Percentiles rank a stretch among this genome's conserved stretches.
phyloP scores from a whole-genome alignment of 1,284 basidiomycete genomes.

The Ceratobasidium sp. region DNA sequence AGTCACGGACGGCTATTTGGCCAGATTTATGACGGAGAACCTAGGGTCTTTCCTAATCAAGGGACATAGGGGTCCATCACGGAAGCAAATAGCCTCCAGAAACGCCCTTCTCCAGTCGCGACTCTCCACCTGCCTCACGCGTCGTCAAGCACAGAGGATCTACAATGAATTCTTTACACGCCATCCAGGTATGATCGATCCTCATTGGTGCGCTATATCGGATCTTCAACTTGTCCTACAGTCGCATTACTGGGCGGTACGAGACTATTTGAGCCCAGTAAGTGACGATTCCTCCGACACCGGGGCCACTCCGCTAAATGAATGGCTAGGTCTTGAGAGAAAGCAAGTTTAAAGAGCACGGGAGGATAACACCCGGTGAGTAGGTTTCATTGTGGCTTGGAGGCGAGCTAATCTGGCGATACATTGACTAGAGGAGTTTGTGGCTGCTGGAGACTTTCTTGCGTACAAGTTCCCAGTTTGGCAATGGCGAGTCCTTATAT shows the following conservation, averaged over 20 bases:
- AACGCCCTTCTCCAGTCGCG: constrained; percentile 44
- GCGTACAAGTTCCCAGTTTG: constrained; percentile 96
- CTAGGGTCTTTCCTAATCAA: constrained; percentile 34
- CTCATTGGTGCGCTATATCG: neutral
- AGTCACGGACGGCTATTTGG: constrained; percentile 11
- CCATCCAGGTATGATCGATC: constrained; percentile 51
- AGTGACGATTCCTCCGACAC: constrained; percentile 22
- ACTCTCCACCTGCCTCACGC: constrained; percentile 39
- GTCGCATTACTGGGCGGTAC: constrained; percentile 93
- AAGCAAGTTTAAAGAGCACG: constrained; percentile 99
- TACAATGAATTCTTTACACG: constrained; percentile 51
- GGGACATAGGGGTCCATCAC: constrained; percentile 37
- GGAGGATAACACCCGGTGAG: constrained; percentile 91
- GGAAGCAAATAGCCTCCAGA: constrained; percentile 41
- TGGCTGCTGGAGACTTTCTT: constrained; percentile 92
- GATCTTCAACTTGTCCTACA: constrained; percentile 48
- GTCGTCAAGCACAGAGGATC: constrained; percentile 23
- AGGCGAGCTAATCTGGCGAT: constrained; percentile 1
- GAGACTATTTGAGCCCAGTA: constrained; percentile 96
- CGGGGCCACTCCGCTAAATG: constrained; percentile 5
- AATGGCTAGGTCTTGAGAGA: constrained; percentile 84
- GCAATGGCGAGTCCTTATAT: constrained; percentile 73
- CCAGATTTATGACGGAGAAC: constrained; percentile 3
- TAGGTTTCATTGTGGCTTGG: constrained; percentile 44
- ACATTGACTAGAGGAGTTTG: constrained; percentile 81